Percentiles rank a stretch among this genome's conserved stretches.
These are phyloP conservation scores for Rubia balearica DNA, from an alignment of 305 asterid genomes.

Conservation along the genomic window DNA sequence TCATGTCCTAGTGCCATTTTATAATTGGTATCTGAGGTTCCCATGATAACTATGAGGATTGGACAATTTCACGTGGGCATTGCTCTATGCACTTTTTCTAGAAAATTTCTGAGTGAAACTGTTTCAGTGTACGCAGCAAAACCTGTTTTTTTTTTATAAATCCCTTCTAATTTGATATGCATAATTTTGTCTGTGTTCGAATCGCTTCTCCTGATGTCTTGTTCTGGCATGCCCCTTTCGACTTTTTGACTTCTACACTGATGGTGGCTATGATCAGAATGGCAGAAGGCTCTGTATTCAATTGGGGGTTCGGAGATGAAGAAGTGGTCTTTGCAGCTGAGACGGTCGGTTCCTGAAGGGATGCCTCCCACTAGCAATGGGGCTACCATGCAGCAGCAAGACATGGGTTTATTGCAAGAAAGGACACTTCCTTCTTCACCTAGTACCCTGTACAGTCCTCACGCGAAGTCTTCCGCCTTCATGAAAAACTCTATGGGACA, in stretches of 20 bases:
- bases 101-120: neutral
- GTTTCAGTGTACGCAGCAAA: neutral
- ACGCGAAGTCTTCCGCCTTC: conserved; percentile 63
- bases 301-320: conserved; percentile 94
- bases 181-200: neutral
- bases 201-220: neutral
- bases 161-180: neutral
- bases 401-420: conserved; percentile 76
- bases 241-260: conserved; percentile 15
- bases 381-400: conserved; percentile 77
- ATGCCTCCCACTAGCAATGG: conserved; percentile 80
- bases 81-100: neutral
- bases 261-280: conserved; percentile 49
- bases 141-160: neutral
- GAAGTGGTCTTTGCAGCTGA: conserved; percentile 96
- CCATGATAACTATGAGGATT: neutral
- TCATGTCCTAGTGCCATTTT: neutral
- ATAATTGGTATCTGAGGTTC: neutral
- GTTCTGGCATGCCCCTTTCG: conserved; percentile 11
- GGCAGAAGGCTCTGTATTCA: conserved; percentile 97
- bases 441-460: conserved; percentile 63
- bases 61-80: neutral
- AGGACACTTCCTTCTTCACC: conserved; percentile 64
- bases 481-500: conserved; percentile 83
- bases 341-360: conserved; percentile 88